These are phyloP conservation scores for Paulownia fortunei DNA, from an alignment of 257 asterid genomes.

Conservation along the genomic window DNA sequence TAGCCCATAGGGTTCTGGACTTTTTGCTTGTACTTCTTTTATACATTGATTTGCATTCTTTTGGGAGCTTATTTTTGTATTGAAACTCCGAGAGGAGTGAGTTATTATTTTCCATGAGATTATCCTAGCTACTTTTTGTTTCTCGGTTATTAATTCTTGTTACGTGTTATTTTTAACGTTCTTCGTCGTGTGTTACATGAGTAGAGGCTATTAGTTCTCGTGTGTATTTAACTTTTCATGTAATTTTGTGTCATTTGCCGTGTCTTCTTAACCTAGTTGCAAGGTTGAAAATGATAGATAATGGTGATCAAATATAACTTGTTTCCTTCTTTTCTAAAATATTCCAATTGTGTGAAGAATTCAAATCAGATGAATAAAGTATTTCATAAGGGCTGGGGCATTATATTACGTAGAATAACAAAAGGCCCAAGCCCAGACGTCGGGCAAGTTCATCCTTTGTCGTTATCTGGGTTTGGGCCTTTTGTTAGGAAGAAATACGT, in stretches of 20 bases:
- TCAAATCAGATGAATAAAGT: background rate
- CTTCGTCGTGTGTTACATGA: background rate
- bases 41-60: constrained; percentile 70
- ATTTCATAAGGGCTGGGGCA: background rate
- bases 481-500: background rate
- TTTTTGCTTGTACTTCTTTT: constrained; percentile 35
- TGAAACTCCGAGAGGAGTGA: constrained; percentile 35
- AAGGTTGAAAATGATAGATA: too few species aligned
- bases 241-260: too few species aligned
- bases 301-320: too few species aligned
- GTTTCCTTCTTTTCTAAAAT: background rate
- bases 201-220: too few species aligned
- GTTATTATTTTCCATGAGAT: constrained; percentile 35
- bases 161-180: background rate
- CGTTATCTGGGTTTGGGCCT: too few species aligned
- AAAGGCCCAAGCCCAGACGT: background rate
- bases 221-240: too few species aligned
- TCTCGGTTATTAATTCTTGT: constrained; percentile 2
- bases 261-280: too few species aligned
- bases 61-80: constrained; percentile 49
- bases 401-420: background rate
- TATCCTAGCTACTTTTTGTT: constrained; percentile 21
- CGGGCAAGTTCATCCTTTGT: too few species aligned
- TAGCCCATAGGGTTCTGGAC: constrained; percentile 33
- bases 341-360: background rate